Evolutionary conservation across 2,329 filamentous ascomycete species (phyloP).

Genomic region (Neopestalotiopsis rosae): DNA sequence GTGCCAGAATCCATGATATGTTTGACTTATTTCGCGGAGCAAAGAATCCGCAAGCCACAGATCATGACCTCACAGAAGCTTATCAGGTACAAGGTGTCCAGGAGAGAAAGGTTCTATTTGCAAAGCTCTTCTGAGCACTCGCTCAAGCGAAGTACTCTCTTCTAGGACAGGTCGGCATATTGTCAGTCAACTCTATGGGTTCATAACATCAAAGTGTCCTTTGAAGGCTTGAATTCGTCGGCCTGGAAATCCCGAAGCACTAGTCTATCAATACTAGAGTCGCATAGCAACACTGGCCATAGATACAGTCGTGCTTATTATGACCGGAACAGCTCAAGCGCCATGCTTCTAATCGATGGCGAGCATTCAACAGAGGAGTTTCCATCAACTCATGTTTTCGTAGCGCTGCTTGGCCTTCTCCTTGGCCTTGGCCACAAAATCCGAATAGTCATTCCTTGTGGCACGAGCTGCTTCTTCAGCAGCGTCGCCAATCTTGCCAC

Average conservation of each 20-base stretch:
- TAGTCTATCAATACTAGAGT: background rate
- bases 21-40: background rate
- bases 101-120: too few species aligned
- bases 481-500: conserved; percentile 73
- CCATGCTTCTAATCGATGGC: background rate
- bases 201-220: too few species aligned
- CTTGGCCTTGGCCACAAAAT: conserved; percentile 68
- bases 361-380: too few species aligned
- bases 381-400: conserved; percentile 53
- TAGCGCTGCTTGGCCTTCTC: conserved; percentile 72
- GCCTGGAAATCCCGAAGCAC: background rate
- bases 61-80: too few species aligned
- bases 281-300: background rate
- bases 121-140: too few species aligned
- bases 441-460: conserved; percentile 64
- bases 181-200: too few species aligned
- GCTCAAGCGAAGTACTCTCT: too few species aligned
- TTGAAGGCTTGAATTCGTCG: too few species aligned
- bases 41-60: background rate
- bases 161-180: too few species aligned
- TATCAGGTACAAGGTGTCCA: too few species aligned
- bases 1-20: background rate
- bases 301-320: too few species aligned
- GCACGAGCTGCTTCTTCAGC: conserved; percentile 65
- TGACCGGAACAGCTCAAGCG: too few species aligned